Evolutionary conservation across 257 asterid genomes (phyloP).

Genomic region (Rehmannia glutinosa): DNA sequence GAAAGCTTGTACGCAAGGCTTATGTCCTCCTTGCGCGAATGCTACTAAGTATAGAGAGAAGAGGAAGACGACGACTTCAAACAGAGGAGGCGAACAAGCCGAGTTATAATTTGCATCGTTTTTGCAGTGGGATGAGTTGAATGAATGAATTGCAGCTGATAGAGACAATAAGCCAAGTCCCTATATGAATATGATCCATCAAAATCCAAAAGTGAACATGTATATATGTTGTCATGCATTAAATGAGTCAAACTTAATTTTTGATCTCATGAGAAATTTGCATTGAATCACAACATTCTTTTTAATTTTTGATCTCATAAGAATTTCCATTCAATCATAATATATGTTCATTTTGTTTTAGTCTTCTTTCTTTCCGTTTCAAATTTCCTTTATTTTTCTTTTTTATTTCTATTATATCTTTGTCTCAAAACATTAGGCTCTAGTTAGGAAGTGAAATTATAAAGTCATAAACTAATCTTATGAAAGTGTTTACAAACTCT

Average conservation of each 20-base stretch:
- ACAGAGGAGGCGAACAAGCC: constrained; percentile 23
- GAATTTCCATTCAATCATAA: too few species aligned
- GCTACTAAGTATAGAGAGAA: constrained; percentile 38
- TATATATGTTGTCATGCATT: too few species aligned
- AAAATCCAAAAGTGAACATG: neutral
- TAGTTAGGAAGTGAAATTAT: too few species aligned
- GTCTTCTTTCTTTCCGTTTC: too few species aligned
- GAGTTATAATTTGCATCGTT: neutral
- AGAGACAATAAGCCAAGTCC: constrained; percentile 39
- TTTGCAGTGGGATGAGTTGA: constrained; percentile 22
- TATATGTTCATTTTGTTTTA: too few species aligned
- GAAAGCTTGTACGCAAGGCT: constrained; percentile 42
- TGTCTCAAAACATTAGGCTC: too few species aligned
- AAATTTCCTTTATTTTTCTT: too few species aligned
- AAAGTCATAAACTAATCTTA: too few species aligned
- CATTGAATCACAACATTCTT: too few species aligned
- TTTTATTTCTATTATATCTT: too few species aligned
- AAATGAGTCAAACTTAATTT: neutral
- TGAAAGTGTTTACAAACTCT: too few species aligned
- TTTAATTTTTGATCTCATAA: too few species aligned
- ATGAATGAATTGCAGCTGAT: constrained; percentile 31
- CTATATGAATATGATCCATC: constrained; percentile 27
- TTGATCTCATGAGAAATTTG: neutral
- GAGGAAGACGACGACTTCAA: constrained; percentile 33
- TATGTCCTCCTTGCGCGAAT: constrained; percentile 46